phyloP scores from a whole-genome alignment of 148 eudicot species.

The Mesembryanthemum crystallinum region DNA sequence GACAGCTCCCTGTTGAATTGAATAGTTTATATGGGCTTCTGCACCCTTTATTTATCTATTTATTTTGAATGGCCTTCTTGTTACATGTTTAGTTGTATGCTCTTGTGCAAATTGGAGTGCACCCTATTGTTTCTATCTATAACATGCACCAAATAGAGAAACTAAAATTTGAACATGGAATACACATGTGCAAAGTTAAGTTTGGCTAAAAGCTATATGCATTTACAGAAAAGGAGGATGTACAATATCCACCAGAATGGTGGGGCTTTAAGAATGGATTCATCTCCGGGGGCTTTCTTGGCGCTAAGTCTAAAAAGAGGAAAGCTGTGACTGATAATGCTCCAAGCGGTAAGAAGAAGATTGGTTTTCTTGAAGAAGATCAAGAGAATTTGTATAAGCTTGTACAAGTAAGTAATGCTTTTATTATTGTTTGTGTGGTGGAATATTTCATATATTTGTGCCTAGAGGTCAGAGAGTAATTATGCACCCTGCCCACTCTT shows the following conservation, averaged over 20 bases:
- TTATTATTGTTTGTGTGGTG: not conserved
- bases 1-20: not conserved
- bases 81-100: not conserved
- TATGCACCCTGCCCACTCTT: not conserved
- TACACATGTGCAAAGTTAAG: not conserved
- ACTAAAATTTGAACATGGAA: not conserved
- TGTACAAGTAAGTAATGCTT: constrained; percentile 57
- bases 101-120: not conserved
- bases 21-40: not conserved
- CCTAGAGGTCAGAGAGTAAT: not conserved
- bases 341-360: constrained; percentile 41
- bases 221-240: constrained; percentile 38
- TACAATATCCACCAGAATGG: constrained; percentile 66
- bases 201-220: not conserved
- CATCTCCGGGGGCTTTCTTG: constrained; percentile 81
- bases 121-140: not conserved
- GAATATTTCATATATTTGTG: not conserved
- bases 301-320: constrained; percentile 67
- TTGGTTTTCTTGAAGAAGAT: constrained; percentile 79
- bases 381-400: constrained; percentile 93
- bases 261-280: constrained; percentile 88
- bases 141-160: not conserved
- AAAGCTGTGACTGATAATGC: constrained; percentile 38
- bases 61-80: not conserved
- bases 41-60: too few species aligned